Base-by-base conservation (phyloP, 2,329 filamentous ascomycete species). In the Malbranchea cinnamomea region DNA sequence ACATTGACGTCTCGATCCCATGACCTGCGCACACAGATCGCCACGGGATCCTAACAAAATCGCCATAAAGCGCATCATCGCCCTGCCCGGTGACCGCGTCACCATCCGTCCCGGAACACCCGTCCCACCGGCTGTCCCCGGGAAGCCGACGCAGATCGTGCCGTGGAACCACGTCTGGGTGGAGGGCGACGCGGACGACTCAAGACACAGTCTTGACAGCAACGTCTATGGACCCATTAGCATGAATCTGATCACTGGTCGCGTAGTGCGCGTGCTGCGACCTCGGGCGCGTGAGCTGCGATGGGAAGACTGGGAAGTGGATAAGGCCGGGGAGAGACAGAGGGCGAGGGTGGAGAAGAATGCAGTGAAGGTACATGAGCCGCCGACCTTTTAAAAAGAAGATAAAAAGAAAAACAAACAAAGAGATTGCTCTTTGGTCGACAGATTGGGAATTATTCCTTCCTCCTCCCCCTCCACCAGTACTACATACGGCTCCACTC, bases 91-190 rank as follows among this genome's bases (percentile, higher is more conserved):
- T 6, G 87, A 95, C 48, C 61, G 71, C 1, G 71, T 95, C 17
- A 64, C 60, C 32, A 78, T 79, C 23, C 65, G 69, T 34, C 53
- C 61, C 31, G 74, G 73, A 11, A 78, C 73, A 70, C 12, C 16
- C 11, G n/a, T 20, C 23, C 5, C 11, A 14, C 18, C 20, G n/a
- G 9, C 32, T 31, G 23, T n/a, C 12, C 21, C 8, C 8, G 23
- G 11, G 60, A 47, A 45, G 11, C 40, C 40, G 9, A 54, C 63
- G 23, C 54, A 60, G 27, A 65, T 67, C 38, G 70, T 98, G 13
- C 87, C 85, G 4, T 67, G 67, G 38, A 83, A 83, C 11, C 85
- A 95, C 59, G 67, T 95, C 16, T 98, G 89, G 89, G 73, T 98
- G 1, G 87, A 95, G 51, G 89, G 89, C 2, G 89, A 98, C 49